A percentile compares a stretch with the other conserved stretches of the same genome.
Conservation (phyloP, 441 rosid genomes). For the Eutrema salsugineum region DNA sequence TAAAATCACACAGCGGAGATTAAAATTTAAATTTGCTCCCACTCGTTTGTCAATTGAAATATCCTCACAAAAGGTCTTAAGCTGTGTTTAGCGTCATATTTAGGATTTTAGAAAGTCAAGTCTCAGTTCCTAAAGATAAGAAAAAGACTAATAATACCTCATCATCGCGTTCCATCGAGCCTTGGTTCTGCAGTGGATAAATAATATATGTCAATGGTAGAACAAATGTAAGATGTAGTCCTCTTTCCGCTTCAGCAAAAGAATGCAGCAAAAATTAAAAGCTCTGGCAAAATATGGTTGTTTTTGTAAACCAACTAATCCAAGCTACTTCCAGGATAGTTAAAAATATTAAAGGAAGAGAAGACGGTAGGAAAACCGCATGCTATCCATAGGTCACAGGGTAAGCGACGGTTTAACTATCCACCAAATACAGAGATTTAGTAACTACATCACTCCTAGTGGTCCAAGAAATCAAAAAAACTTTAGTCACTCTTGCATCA, state of each 20-base stretch:
- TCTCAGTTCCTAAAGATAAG: not conserved
- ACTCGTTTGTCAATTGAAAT: not conserved
- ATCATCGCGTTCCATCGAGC: constrained; percentile 84
- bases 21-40: not conserved
- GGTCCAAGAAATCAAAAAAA: not conserved
- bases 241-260: not conserved
- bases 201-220: constrained; percentile 1
- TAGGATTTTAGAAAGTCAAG: not conserved
- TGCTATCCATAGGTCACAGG: not conserved
- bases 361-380: not conserved
- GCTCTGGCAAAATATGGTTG: not conserved
- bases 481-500: not conserved
- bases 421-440: constrained; percentile 8
- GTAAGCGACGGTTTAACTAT: not conserved
- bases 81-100: constrained; percentile 1
- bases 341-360: constrained; percentile 3
- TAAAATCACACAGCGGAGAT: not conserved
- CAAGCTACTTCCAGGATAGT: constrained; percentile 13
- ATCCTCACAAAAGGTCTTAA: not conserved
- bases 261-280: not conserved
- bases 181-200: constrained; percentile 58
- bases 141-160: constrained; percentile 56
- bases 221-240: not conserved
- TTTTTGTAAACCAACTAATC: not conserved
- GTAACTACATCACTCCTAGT: not conserved